Percentiles rank a stretch among this genome's conserved stretches.
These are phyloP conservation scores for Hirsutella thompsonii DNA, from an alignment of 2,329 filamentous ascomycete genomes.

Conservation along the genomic window DNA sequence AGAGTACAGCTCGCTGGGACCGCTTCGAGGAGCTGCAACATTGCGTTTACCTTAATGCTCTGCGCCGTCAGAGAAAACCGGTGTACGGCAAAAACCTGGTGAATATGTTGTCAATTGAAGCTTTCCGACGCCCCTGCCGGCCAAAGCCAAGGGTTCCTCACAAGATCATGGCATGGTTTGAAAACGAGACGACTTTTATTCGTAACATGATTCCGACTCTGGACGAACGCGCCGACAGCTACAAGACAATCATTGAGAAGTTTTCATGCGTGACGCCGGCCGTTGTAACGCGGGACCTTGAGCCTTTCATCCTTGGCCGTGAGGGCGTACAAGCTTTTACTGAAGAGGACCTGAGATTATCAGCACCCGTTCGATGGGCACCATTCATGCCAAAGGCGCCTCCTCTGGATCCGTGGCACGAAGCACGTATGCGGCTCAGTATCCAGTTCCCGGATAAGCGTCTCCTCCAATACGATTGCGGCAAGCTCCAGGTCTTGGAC, in stretches of 20 bases:
- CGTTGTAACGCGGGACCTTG: constrained; percentile 69
- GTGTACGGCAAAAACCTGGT: constrained; percentile 73
- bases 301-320: constrained; percentile 51
- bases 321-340: constrained; percentile 44
- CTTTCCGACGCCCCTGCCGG: constrained; percentile 44
- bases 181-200: constrained; percentile 52
- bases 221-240: constrained; percentile 54
- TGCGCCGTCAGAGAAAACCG: constrained; percentile 67
- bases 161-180: constrained; percentile 61
- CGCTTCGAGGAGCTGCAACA: constrained; percentile 70
- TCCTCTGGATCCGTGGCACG: constrained; percentile 74
- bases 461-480: constrained; percentile 94
- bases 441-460: constrained; percentile 96
- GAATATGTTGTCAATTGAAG: constrained; percentile 56
- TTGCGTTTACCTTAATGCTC: constrained; percentile 66
- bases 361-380: constrained; percentile 40
- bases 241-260: constrained; percentile 68
- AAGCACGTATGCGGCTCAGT: constrained; percentile 79
- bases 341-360: constrained; percentile 42
- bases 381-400: constrained; percentile 44
- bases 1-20: constrained; percentile 55
- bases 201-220: constrained; percentile 60
- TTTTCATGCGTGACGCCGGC: constrained; percentile 90
- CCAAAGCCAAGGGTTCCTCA: constrained; percentile 47
- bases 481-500: constrained; percentile 85